Conservation (phyloP, 345 rosid species). For the Citrus glauca region DNA sequence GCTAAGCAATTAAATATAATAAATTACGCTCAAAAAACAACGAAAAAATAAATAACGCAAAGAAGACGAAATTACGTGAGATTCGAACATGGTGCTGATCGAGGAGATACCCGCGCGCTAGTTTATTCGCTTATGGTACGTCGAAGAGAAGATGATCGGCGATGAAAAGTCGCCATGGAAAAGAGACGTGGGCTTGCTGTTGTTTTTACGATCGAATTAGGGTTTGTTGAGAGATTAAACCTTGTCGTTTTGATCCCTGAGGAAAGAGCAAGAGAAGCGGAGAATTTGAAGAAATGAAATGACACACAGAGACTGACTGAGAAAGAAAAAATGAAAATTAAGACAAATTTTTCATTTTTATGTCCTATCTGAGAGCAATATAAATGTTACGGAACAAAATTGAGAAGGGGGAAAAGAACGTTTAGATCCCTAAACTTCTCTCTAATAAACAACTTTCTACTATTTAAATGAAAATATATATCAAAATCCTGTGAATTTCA, state of each 20-base stretch:
- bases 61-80: slow-evolving; percentile 47
- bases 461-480: too few species aligned
- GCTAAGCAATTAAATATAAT: neutral
- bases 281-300: slow-evolving; percentile 24
- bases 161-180: slow-evolving; percentile 28
- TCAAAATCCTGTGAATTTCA: too few species aligned
- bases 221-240: slow-evolving; percentile 11
- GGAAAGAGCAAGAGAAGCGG: slow-evolving; percentile 30
- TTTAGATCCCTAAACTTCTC: too few species aligned
- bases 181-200: neutral
- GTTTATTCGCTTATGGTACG: slow-evolving; percentile 23
- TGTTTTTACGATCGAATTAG: neutral
- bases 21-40: neutral
- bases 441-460: too few species aligned
- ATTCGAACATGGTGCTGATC: slow-evolving; percentile 79
- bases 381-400: neutral
- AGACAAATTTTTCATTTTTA: neutral
- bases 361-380: neutral
- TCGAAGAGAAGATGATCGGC: slow-evolving; percentile 34
- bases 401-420: neutral
- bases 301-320: neutral
- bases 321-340: neutral
- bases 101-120: neutral
- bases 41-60: neutral
- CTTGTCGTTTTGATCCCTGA: slow-evolving; percentile 11